Base-by-base conservation (phyloP, 1,139 yeast genomes). In the Magnusiomyces magnusii region DNA sequence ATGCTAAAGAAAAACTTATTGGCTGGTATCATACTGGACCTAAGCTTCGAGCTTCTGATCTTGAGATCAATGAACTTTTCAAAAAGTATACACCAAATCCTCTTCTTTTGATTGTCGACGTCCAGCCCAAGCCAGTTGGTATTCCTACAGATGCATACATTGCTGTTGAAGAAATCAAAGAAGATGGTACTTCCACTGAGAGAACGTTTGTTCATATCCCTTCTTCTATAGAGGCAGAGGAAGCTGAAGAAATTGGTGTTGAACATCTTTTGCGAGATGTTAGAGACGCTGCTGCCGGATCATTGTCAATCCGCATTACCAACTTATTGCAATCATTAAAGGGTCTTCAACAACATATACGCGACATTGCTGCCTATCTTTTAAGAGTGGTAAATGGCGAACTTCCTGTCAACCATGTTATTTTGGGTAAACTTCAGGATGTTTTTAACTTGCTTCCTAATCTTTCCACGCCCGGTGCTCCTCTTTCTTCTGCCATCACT, bases 11-110 rank as follows among this genome's bases (percentile, higher is more conserved):
- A 72, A 88, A 85, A 72, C 79, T 95, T 61, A 85, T 95, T 72
- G 99, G 99, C 13, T 95, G 99, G 99, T 95, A 95, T 71, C 99
- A 95, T 72, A 86, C 96, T 21, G 99, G 99, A 0, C 98, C 98
- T 17, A 91, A 92, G 73, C 80, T 95, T 66, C 84, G 84, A 67
- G 82, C 93, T 1, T 86, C 95, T 21, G 99, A 95, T 72, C 78
- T 93, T 65, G 89, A 87, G 70, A 93, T 95, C 69, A 93, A 92
- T 69, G 97, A 93, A 66, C 74, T 86, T 56, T 91, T 95, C 76
- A 92, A 87, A 73, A 86, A 83, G 67, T 93, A 91, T 72, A 84
- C 93, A 0, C 75, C 85, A 15, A 85, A 87, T 64, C 99, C 99
- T 2, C 77, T 93, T 58, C 78, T 95, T 64, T 80, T 95, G 67